A percentile compares a stretch with the other conserved stretches of the same genome.
These are phyloP conservation scores for Chaetomium olivaceum DNA, from an alignment of 2,329 filamentous ascomycete species.

Conservation along the genomic window DNA sequence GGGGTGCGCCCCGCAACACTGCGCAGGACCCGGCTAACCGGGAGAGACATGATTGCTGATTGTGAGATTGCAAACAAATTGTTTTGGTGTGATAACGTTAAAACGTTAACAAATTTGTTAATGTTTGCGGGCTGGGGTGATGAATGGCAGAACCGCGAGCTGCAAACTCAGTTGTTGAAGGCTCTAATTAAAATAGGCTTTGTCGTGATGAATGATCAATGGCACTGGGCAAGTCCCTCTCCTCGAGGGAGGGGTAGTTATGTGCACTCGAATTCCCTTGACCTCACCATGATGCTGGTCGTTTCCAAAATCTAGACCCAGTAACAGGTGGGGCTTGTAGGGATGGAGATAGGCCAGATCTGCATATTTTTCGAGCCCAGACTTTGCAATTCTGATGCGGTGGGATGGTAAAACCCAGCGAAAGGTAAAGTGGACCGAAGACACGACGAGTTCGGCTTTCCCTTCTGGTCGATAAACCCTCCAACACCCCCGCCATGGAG, in stretches of 20 bases:
- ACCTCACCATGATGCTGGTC: background rate
- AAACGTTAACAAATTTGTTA: background rate
- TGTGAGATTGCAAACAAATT: background rate
- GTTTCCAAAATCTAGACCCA: conserved; percentile 10
- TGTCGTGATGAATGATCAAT: background rate
- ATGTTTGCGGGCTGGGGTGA: background rate
- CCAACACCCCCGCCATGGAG: background rate
- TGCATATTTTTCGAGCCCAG: conserved; percentile 10
- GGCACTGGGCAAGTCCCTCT: background rate
- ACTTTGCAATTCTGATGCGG: conserved; percentile 9
- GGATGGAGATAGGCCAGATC: conserved; percentile 9
- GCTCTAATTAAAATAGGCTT: background rate
- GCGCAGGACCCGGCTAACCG: conserved; percentile 2
- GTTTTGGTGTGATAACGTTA: no score
- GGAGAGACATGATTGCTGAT: conserved; percentile 11
- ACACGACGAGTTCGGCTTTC: conserved; percentile 9
- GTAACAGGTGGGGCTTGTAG: conserved; percentile 1
- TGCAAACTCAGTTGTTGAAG: background rate
- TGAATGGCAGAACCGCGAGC: background rate
- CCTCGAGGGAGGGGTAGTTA: conserved; percentile 14
- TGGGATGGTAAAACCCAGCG: background rate
- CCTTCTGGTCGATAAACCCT: conserved; percentile 5
- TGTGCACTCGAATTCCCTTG: background rate
- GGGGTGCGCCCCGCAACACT: conserved; percentile 6
- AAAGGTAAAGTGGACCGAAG: background rate